phyloP scores from a whole-genome alignment of 257 asterid species.

The Nicotiana noctiflora region DNA sequence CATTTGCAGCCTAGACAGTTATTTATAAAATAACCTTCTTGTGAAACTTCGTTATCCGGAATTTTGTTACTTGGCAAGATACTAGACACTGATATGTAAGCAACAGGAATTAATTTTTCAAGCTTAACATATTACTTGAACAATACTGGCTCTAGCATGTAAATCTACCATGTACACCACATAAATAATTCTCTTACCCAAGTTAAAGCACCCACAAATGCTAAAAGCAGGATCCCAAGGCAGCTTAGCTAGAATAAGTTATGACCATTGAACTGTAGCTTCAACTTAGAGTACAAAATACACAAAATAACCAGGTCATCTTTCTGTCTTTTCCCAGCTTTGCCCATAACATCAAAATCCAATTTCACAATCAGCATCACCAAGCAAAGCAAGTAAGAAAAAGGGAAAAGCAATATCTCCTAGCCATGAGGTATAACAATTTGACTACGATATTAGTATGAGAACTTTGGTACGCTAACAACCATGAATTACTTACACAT shows the following conservation, averaged over 20 bases:
- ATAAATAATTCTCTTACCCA: neutral
- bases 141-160: neutral
- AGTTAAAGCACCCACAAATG: neutral
- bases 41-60: neutral
- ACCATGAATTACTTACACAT: conserved; percentile 57
- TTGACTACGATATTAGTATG: neutral
- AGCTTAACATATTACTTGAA: neutral
- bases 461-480: neutral
- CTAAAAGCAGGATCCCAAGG: neutral
- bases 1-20: no score
- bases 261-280: neutral
- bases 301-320: neutral
- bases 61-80: neutral
- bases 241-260: neutral
- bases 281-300: neutral
- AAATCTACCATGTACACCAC: neutral
- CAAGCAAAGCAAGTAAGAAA: neutral
- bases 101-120: neutral
- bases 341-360: neutral
- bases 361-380: neutral
- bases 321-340: neutral
- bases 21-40: neutral
- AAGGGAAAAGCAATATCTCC: neutral
- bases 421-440: neutral
- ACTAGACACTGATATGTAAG: neutral